Evolutionary conservation across 1,284 basidiomycete species (phyloP).

Genomic region (Blastosporella zonata): DNA sequence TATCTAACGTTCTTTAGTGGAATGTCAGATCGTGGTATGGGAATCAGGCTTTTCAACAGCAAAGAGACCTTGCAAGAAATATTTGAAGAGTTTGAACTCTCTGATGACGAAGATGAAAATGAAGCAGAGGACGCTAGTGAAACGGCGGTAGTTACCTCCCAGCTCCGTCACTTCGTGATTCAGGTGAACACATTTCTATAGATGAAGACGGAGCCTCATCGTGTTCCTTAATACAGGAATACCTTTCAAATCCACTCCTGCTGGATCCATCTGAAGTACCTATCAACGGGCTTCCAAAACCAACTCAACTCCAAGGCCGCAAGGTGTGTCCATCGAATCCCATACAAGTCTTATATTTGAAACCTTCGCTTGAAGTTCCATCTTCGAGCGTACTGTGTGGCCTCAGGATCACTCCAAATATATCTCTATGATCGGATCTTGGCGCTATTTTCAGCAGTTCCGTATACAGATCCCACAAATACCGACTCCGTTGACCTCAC

Average conservation of each 20-base stretch:
- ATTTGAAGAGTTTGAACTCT: conserved; percentile 82
- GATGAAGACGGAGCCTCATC: not conserved
- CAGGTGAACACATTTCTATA: conserved; percentile 55
- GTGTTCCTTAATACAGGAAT: conserved; percentile 58
- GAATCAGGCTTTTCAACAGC: conserved; percentile 87
- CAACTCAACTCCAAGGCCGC: conserved; percentile 45
- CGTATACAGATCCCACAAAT: conserved; percentile 50
- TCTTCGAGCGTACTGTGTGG: conserved; percentile 89
- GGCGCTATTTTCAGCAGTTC: conserved; percentile 77
- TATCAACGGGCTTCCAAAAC: conserved; percentile 24
- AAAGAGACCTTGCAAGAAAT: conserved; percentile 74
- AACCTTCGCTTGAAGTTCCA: conserved; percentile 67
- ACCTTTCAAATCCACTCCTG: conserved; percentile 74
- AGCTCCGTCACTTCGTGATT: conserved; percentile 94
- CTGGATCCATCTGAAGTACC: conserved; percentile 61
- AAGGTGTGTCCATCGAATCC: conserved; percentile 51
- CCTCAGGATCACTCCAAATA: conserved; percentile 75
- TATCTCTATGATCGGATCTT: conserved; percentile 83
- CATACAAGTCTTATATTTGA: conserved; percentile 11
- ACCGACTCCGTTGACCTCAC: conserved; percentile 50
- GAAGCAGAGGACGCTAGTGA: conserved; percentile 25
- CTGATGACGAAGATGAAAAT: conserved; percentile 36
- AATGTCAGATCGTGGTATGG: conserved; percentile 96
- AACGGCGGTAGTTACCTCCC: conserved; percentile 77
- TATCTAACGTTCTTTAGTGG: conserved; percentile 40